Evolutionary conservation across 495 filamentous ascomycete genomes (phyloP), one percentile per base, ranked within the genome.

Genomic region (Physcia stellaris): DNA sequence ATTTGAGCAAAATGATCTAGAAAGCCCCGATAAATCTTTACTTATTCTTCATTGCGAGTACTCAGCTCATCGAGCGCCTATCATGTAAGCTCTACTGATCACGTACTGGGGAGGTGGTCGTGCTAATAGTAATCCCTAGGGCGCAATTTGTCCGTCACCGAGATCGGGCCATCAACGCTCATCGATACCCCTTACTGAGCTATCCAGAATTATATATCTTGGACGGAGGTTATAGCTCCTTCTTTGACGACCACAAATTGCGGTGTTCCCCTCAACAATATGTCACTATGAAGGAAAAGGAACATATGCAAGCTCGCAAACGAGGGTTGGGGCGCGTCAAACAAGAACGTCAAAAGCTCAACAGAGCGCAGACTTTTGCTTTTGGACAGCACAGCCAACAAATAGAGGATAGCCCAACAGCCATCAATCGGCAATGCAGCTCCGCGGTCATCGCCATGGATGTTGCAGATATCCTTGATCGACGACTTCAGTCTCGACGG

Each of bases 41-140:
- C 53, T 99, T 32, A 78, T 99, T 40, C 79, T 99, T 46, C 92
- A 99, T 59, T 99, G 92, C 68, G 92, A 99, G 54, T 99, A 95
- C 56, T 96, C 90, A 18, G 87, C 83, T 24, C 88, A 94, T 60
- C 83, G 90, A 18, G 90, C 90, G n/a, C 90, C 90, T 19, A 80
- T 94, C 49, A 95, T 96, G 87, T 47, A 59, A 62, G 47, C 40
- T n/a, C n/a, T n/a, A n/a, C 22, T 24, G 11, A 5, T 37, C 19
- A 12, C 12, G 2, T 3, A 1, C 9, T 31, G 31, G 15, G 16
- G 9, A 5, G 5, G 1, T n/a, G 10, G 16, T 3, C 6, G 11
- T 26, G 22, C 49, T 57, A 44, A 60, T 20, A 19, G 3, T 33
- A 34, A 7, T 37, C 34, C 35, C 4, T 24, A 75, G 69, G 61